A percentile compares a stretch with the other conserved stretches of the same genome.
Conservation (phyloP, 495 filamentous ascomycete species). For the Lepidopterella palustris region DNA sequence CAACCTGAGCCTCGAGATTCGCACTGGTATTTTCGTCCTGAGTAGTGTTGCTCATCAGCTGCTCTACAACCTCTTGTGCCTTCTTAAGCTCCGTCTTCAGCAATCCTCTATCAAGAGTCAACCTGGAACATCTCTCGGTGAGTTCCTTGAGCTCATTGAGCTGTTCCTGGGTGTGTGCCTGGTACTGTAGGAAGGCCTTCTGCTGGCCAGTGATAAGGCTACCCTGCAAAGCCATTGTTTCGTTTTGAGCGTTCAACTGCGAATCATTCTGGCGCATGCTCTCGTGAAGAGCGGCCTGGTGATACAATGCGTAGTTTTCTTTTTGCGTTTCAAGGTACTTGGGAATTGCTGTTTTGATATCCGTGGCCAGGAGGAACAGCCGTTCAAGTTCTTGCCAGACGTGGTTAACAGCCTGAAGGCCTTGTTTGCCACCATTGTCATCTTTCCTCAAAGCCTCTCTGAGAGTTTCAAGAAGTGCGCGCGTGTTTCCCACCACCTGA, state of each 20-base stretch:
- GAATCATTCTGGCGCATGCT: constrained; percentile 3
- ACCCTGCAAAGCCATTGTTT: constrained; percentile 17
- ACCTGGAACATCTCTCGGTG: constrained; percentile 12
- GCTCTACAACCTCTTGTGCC: background rate
- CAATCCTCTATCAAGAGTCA: constrained; percentile 11
- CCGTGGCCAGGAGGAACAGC: constrained; percentile 7
- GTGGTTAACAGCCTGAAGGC: constrained; percentile 4
- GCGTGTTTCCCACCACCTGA: background rate
- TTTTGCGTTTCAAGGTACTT: constrained; percentile 18
- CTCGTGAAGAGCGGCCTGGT: constrained; percentile 7
- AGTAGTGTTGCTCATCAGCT: background rate
- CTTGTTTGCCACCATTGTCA: background rate
- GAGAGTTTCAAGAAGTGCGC: background rate
- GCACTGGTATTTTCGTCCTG: background rate
- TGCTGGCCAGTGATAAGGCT: constrained; percentile 17
- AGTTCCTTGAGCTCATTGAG: constrained; percentile 13
- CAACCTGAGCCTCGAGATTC: background rate
- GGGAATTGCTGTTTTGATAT: constrained; percentile 3
- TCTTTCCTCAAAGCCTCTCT: background rate
- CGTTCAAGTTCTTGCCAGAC: constrained; percentile 12
- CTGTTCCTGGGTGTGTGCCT: constrained; percentile 4
- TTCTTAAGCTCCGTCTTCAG: constrained; percentile 16
- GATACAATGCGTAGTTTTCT: constrained; percentile 13
- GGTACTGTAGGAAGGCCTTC: constrained; percentile 18
- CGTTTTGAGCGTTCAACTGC: constrained; percentile 13